Conservation (phyloP, 352 stramenopile species). For the Phytophthora vignae region DNA sequence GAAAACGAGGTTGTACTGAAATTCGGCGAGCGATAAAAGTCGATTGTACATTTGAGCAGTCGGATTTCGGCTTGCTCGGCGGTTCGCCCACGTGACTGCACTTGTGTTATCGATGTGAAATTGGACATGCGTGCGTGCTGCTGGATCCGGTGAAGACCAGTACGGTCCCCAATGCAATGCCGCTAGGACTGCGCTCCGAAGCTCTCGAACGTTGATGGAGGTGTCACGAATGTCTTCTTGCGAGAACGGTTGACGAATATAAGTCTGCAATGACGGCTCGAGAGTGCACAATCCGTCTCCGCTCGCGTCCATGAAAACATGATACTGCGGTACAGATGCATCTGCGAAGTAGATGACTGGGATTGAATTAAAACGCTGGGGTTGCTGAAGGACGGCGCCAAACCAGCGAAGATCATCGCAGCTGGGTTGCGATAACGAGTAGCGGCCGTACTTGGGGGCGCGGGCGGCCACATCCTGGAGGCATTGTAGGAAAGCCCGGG, state of each 20-base stretch:
- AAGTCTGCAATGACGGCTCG: background rate
- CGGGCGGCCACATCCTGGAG: background rate
- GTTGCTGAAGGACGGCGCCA: background rate
- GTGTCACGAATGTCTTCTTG: background rate
- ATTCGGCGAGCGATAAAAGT: constrained; percentile 24
- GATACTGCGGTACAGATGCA: background rate
- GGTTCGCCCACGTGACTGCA: constrained; percentile 6
- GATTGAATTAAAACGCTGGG: constrained; percentile 7
- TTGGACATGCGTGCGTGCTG: constrained; percentile 1
- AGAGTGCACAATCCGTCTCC: constrained; percentile 9
- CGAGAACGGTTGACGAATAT: constrained; percentile 4
- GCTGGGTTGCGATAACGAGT: background rate
- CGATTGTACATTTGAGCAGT: constrained; percentile 19
- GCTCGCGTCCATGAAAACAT: constrained; percentile 20
- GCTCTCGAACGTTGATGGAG: constrained; percentile 13
- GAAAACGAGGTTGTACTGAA: constrained; percentile 28
- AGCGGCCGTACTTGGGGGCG: background rate
- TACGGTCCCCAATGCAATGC: constrained; percentile 8
- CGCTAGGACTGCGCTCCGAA: constrained; percentile 8
- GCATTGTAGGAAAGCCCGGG: background rate
- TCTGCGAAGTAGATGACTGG: constrained; percentile 6
- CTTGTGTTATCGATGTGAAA: constrained; percentile 18
- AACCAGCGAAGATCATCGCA: constrained; percentile 15
- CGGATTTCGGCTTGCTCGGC: constrained; percentile 3
- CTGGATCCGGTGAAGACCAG: background rate